These are phyloP conservation scores for Chloris gayana DNA, from an alignment of 176 grass and related monocot genomes.

Conservation along the genomic window DNA sequence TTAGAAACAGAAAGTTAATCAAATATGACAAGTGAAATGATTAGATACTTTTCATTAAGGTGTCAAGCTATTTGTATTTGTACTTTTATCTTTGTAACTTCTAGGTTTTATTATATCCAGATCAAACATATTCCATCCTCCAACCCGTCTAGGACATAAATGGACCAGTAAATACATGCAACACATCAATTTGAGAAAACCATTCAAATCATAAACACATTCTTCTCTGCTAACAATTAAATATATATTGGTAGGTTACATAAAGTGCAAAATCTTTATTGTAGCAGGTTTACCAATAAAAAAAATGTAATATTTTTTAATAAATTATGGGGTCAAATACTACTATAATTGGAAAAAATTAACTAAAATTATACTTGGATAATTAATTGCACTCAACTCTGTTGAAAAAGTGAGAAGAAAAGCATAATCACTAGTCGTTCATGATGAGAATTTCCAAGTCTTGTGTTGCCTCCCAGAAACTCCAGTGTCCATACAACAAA, in stretches of 20 bases:
- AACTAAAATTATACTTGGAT: too few species aligned
- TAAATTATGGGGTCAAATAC: too few species aligned
- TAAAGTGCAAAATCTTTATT: background rate
- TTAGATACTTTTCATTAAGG: background rate
- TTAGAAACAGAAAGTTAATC: background rate
- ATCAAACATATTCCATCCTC: background rate
- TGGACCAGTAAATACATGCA: background rate
- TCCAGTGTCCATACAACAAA: conserved; percentile 54
- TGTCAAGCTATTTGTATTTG: background rate
- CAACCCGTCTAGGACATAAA: background rate
- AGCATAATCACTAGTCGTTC: conserved; percentile 36
- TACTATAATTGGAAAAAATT: conserved; percentile 1
- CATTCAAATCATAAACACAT: background rate
- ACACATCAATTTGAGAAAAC: background rate
- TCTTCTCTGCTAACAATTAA: background rate
- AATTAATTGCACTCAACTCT: conserved; percentile 43
- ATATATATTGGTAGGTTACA: background rate
- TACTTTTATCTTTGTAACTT: background rate
- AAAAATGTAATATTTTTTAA: too few species aligned
- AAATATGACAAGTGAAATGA: background rate
- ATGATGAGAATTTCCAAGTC: background rate
- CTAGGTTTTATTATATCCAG: too few species aligned
- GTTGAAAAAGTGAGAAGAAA: conserved; percentile 43
- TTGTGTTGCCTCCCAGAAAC: conserved; percentile 27
- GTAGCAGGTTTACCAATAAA: too few species aligned